phyloP scores from a whole-genome alignment of 75 land plant species.

The Azolla pinnata region DNA sequence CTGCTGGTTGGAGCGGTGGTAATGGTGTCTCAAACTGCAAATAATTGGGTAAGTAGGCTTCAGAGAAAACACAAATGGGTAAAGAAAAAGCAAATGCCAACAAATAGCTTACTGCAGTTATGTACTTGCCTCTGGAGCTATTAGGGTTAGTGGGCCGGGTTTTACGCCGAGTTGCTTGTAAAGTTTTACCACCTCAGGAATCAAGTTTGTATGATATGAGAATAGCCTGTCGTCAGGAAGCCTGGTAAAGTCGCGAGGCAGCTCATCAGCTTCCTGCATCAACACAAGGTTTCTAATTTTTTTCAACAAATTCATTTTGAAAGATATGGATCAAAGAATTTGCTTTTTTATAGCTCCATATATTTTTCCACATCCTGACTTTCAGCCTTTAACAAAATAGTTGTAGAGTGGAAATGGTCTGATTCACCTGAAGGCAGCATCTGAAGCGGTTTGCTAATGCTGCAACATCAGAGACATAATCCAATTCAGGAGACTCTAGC shows the following conservation, averaged over 20 bases:
- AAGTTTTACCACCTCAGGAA: constrained; percentile 24
- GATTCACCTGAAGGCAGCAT: constrained; percentile 26
- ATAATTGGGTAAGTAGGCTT: not conserved
- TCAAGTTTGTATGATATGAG: constrained; percentile 30
- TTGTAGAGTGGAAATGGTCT: not conserved
- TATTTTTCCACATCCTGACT: too few species aligned
- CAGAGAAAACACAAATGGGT: not conserved
- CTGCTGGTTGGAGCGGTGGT: constrained; percentile 30
- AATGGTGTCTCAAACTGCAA: constrained; percentile 32
- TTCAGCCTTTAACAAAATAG: too few species aligned
- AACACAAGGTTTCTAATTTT: too few species aligned
- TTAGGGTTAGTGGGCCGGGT: constrained; percentile 25
- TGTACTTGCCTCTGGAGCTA: constrained; percentile 19
- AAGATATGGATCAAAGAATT: not conserved
- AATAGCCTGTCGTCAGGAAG: constrained; percentile 29
- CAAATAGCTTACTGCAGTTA: not conserved
- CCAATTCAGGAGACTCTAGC: constrained; percentile 17
- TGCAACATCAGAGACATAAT: constrained; percentile 20
- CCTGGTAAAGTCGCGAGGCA: constrained; percentile 27
- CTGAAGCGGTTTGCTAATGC: constrained; percentile 22
- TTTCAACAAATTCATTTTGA: not conserved
- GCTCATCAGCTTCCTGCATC: constrained; percentile 30
- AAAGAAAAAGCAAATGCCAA: not conserved
- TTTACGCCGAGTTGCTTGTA: constrained; percentile 28
- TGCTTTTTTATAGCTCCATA: too few species aligned